Conservation (phyloP, 1,284 basidiomycete species). For the Phylloboletellus chloephorus region DNA sequence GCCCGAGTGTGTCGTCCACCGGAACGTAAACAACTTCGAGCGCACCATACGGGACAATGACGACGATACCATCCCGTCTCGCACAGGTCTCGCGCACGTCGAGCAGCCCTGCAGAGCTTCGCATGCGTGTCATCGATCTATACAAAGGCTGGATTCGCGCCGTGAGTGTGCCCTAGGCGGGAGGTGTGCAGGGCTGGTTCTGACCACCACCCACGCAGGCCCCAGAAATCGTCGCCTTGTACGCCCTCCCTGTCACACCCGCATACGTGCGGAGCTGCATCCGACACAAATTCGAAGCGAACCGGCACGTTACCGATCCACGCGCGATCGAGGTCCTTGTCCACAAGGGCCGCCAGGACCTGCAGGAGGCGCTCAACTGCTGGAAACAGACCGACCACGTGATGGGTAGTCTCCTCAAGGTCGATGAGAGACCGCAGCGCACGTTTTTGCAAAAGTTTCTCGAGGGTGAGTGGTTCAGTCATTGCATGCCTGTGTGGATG, state of each 20-base stretch:
- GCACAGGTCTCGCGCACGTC: conserved; percentile 67
- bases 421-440: conserved; percentile 46
- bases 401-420: conserved; percentile 56
- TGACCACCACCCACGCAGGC: conserved; percentile 48
- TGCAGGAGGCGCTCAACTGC: conserved; percentile 91
- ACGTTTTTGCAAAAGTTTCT: conserved; percentile 84
- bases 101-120: conserved; percentile 60
- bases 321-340: conserved; percentile 85
- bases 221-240: conserved; percentile 83
- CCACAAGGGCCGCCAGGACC: conserved; percentile 84
- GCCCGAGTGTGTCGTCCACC: no score
- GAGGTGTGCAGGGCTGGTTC: neutral
- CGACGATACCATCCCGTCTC: conserved; percentile 89
- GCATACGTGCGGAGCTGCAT: conserved; percentile 80
- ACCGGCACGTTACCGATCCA: conserved; percentile 79
- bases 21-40: no score
- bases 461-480: conserved; percentile 51
- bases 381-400: conserved; percentile 88
- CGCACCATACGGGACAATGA: conserved; percentile 41
- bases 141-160: conserved; percentile 93
- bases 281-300: conserved; percentile 84
- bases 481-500: neutral
- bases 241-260: conserved; percentile 80
- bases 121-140: conserved; percentile 67
- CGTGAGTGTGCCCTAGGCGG: conserved; percentile 43